These are phyloP conservation scores for Macaranga tanarius DNA, from an alignment of 441 rosid species.

Conservation along the genomic window DNA sequence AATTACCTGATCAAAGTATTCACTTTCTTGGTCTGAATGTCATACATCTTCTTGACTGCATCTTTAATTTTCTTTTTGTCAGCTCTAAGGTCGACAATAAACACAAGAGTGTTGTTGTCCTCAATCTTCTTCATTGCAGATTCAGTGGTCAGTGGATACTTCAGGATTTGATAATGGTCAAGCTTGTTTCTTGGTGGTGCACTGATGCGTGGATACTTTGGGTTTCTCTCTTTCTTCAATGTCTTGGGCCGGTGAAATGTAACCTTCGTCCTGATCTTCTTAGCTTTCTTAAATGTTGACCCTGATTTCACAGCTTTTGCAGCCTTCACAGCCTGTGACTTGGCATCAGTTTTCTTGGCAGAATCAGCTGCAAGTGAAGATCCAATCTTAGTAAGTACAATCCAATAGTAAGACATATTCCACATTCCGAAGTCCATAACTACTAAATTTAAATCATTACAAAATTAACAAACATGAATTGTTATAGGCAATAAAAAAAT, in stretches of 20 bases:
- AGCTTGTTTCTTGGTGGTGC: conserved; percentile 69
- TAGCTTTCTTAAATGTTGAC: conserved; percentile 57
- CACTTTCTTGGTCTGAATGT: conserved; percentile 89
- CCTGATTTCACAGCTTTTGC: conserved; percentile 88
- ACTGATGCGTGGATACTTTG: conserved; percentile 68
- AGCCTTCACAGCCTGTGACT: conserved; percentile 77
- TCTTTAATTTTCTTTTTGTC: conserved; percentile 88
- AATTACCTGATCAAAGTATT: conserved; percentile 85
- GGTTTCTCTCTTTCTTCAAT: conserved; percentile 58
- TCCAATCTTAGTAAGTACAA: too few relatives aligned
- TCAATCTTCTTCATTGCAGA: conserved; percentile 90
- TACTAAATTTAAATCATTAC: too few relatives aligned
- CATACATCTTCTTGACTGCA: conserved; percentile 94
- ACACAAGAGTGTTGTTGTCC: conserved; percentile 88
- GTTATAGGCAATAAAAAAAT: too few relatives aligned
- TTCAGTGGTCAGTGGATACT: conserved; percentile 77
- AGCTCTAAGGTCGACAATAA: conserved; percentile 88
- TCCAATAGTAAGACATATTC: too few relatives aligned
- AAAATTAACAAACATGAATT: too few relatives aligned
- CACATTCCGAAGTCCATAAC: too few relatives aligned
- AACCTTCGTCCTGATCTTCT: conserved; percentile 75
- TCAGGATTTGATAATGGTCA: conserved; percentile 73
- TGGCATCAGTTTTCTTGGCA: conserved; percentile 60
- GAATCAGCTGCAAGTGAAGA: conserved; percentile 14
- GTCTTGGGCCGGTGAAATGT: conserved; percentile 90